Percentiles rank a stretch among this genome's conserved stretches.
Conservation (phyloP, 177 flowering plant genomes). For the Vitis hybrid region DNA sequence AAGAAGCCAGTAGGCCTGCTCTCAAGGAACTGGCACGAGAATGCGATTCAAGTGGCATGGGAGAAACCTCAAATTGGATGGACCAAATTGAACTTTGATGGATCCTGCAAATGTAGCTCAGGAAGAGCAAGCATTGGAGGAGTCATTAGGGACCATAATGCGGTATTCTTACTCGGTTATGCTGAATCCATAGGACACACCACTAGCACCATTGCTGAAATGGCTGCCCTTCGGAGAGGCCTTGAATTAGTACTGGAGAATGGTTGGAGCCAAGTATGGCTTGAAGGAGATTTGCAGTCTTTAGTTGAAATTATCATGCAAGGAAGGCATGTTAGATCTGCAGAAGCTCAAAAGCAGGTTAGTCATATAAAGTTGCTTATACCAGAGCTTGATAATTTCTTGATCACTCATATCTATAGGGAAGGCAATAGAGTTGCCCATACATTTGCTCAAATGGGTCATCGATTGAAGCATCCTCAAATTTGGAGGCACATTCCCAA, state of each 20-base stretch:
- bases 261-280: constrained; percentile 68
- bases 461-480: constrained; percentile 34
- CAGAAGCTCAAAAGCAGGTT: constrained; percentile 38
- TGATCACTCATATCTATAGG: constrained; percentile 55
- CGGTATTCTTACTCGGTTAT: constrained; percentile 64
- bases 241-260: constrained; percentile 66
- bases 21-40: constrained; percentile 30
- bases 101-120: constrained; percentile 46
- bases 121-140: constrained; percentile 79
- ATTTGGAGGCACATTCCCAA: constrained; percentile 53
- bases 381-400: constrained; percentile 44
- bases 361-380: constrained; percentile 47
- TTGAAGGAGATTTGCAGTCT: constrained; percentile 74
- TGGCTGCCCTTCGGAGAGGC: constrained; percentile 56
- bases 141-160: constrained; percentile 63
- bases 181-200: constrained; percentile 67
- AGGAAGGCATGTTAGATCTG: constrained; percentile 30
- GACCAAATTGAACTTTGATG: constrained; percentile 80
- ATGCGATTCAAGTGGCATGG: constrained; percentile 58
- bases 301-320: constrained; percentile 53
- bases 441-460: constrained; percentile 70
- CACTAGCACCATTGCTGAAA: constrained; percentile 60
- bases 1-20: constrained; percentile 18
- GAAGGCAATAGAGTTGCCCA: constrained; percentile 84
- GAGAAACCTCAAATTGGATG: constrained; percentile 61